A percentile compares a stretch with the other conserved stretches of the same genome.
These are phyloP conservation scores for Magnusiomyces magnusii DNA, from an alignment of 1,139 yeast species.

Conservation along the genomic window DNA sequence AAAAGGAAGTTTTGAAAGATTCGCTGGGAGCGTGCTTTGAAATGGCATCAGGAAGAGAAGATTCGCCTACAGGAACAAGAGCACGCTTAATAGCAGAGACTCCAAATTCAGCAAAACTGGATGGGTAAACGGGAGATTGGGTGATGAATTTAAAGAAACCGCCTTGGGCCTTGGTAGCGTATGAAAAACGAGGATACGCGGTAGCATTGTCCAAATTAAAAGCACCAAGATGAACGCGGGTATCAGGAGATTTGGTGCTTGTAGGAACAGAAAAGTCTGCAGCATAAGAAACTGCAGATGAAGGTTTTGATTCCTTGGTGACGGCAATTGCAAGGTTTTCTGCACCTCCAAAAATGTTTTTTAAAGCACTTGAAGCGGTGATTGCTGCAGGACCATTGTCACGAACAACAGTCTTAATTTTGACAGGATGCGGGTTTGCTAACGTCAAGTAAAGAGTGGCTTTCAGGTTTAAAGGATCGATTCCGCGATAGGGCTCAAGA, in stretches of 20 bases:
- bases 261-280: constrained; percentile 43
- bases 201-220: not conserved
- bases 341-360: constrained; percentile 83
- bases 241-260: constrained; percentile 13
- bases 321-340: constrained; percentile 74
- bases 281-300: constrained; percentile 42
- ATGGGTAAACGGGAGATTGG: constrained; percentile 8
- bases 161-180: constrained; percentile 3
- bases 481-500: constrained; percentile 17
- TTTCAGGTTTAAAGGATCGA: constrained; percentile 18
- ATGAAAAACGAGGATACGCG: constrained; percentile 7
- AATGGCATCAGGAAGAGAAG: constrained; percentile 23
- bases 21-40: constrained; percentile 45
- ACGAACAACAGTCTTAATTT: constrained; percentile 91
- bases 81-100: constrained; percentile 23
- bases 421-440: constrained; percentile 50
- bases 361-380: constrained; percentile 41
- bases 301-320: constrained; percentile 69
- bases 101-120: constrained; percentile 20
- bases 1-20: constrained; percentile 50
- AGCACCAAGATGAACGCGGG: constrained; percentile 9
- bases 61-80: constrained; percentile 21
- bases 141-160: constrained; percentile 7
- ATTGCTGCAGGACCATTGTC: constrained; percentile 73
- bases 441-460: constrained; percentile 22